These are phyloP conservation scores for Tolypocladium sp. DNA, from an alignment of 2,329 filamentous ascomycete genomes.

Conservation along the genomic window DNA sequence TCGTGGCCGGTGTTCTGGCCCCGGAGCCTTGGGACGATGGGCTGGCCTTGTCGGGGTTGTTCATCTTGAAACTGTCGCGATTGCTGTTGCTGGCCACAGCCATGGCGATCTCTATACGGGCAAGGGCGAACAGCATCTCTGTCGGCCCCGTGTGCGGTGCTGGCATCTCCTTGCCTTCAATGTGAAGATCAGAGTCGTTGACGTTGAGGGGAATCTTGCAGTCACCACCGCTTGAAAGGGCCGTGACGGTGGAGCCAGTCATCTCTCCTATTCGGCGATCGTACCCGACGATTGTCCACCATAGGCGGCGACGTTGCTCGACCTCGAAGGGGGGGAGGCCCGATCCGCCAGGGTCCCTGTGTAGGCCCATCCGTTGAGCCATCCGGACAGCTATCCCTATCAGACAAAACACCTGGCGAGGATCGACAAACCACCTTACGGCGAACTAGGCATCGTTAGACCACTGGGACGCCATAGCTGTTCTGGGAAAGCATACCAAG, in stretches of 20 bases:
- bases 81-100: conserved; percentile 39
- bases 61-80: conserved; percentile 23
- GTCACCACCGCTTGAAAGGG: conserved; percentile 42
- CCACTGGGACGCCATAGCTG: background rate
- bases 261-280: conserved; percentile 63
- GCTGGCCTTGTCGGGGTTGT: conserved; percentile 16
- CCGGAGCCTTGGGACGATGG: conserved; percentile 11
- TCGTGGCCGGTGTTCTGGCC: conserved; percentile 16
- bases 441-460: conserved; percentile 18
- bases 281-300: conserved; percentile 63
- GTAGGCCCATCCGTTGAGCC: conserved; percentile 59
- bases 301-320: conserved; percentile 62
- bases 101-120: conserved; percentile 47
- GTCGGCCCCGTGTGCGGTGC: conserved; percentile 40
- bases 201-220: conserved; percentile 51
- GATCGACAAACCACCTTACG: conserved; percentile 51
- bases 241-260: conserved; percentile 48
- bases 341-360: conserved; percentile 49
- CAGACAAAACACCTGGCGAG: conserved; percentile 37
- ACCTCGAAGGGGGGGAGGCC: conserved; percentile 49
- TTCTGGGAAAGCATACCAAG: conserved; percentile 32
- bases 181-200: conserved; percentile 50
- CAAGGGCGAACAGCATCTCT: conserved; percentile 51
- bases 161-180: conserved; percentile 46
- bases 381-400: conserved; percentile 59